Evolutionary conservation across 148 eudicot genomes (phyloP), one percentile per base, ranked within the genome.

Genomic region (Vaccinium myrtillus): DNA sequence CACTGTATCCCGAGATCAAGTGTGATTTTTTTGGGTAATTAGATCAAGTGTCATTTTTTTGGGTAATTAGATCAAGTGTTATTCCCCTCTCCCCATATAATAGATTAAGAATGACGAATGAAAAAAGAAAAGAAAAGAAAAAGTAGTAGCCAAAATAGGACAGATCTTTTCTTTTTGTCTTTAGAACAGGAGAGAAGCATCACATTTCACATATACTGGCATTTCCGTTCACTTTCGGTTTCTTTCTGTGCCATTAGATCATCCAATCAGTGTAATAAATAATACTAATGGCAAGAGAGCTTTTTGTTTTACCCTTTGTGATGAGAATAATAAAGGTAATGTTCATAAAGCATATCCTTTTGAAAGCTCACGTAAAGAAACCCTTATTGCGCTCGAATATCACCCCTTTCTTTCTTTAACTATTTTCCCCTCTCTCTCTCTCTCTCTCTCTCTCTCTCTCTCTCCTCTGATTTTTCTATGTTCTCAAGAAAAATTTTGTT

Each of bases 191-290:
- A 48, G 21, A 9, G 25, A 25, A 80, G 83, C 70, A 71, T 85
- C 80, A 53, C 79, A 39, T 67, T 6, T 74, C 84, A 85, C 59
- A 81, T 85, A 77, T 82, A 51, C 81, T 81, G 81, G 48, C 84
- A 82, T 46, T 56, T 69, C 8, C 25, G 23, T 23, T 59, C 65
- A 6, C 65, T 59, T 6, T 18, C 18, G 3, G 1, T 63, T 11
- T 39, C 18, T 73, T 87, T 83, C 56, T 46, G 80, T 54, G 86
- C 86, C 80, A 73, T 3, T 18, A 46, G 85, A 78, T 9, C 79
- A 9, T 79, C 88, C 88, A 83, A 83, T 83, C 83, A 83, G 55
- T 65, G 76, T 69, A 87, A 79, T 83, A 87, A 83, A 36, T 36
- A 36, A 36, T 36, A 36, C 39, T 36, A 36, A 36, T 87, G 79